A percentile compares a stretch with the other conserved stretches of the same genome.
Evolutionary conservation across 2,329 filamentous ascomycete genomes (phyloP).

Genomic region (Leptographium lundbergii): DNA sequence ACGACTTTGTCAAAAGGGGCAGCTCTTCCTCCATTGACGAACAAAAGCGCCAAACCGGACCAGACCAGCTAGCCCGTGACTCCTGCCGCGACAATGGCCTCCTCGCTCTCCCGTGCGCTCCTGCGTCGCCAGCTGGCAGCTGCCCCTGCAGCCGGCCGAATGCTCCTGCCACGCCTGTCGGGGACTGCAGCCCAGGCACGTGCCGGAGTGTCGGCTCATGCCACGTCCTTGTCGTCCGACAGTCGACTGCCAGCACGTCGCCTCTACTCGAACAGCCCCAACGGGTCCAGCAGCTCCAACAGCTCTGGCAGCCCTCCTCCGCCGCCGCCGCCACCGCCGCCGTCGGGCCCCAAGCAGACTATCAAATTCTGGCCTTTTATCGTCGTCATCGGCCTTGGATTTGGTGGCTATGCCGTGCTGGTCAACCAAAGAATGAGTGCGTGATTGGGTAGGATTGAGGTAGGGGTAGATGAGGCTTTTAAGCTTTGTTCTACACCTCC

Average conservation of each 20-base stretch:
- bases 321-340: slow-evolving; percentile 9
- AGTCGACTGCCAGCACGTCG: not conserved
- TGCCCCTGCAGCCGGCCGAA: not conserved
- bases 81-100: not conserved
- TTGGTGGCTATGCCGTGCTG: slow-evolving; percentile 36
- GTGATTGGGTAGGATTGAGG: slow-evolving; percentile 23
- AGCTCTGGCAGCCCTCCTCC: slow-evolving; percentile 3
- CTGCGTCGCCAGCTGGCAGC: not conserved
- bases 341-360: slow-evolving; percentile 1
- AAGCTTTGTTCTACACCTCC: no score
- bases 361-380: slow-evolving; percentile 50
- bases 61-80: no score
- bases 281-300: no score
- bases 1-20: no score
- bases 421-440: slow-evolving; percentile 30
- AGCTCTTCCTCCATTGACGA: no score
- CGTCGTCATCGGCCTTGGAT: slow-evolving; percentile 32
- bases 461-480: no score
- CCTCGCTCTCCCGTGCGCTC: not conserved
- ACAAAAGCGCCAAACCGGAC: no score
- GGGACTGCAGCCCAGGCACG: not conserved
- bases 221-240: not conserved
- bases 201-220: not conserved
- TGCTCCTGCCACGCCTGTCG: not conserved
- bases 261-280: not conserved